Base-by-base conservation (phyloP, 2,329 filamentous ascomycete genomes). In the Fusarium mundagurra region DNA sequence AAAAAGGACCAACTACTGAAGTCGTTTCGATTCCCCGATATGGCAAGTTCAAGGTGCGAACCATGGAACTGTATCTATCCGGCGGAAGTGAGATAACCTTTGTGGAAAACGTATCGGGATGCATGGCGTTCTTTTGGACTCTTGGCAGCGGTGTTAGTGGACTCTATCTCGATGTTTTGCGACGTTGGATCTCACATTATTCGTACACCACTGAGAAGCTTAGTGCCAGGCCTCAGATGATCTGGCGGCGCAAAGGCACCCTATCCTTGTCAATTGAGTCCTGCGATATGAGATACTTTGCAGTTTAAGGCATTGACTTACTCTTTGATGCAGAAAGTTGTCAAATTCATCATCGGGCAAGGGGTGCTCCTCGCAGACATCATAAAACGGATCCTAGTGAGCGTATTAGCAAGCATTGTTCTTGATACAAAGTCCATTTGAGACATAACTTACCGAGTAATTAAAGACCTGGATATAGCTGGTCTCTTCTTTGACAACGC, bases 1-100 rank as follows among this genome's bases (percentile, higher is more conserved):
- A 92, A 77, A 91, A 91, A 2, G 90, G 90, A 0, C 90, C 90
- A 20, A 92, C 90, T 17, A 88, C 86, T 64, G 87, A 86, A 27
- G 85, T 87, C 24, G 88, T 87, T 80, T 92, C 90, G 70, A 92
- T 88, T 39, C 84, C 88, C 14, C 88, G 85, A 75, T 85, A 87
- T 3, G 90, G 89, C 48, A 92, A 83, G 67, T 82, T 84, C 80
- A 91, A 77, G 22, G 81, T 82, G 71, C 85, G 84, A 27, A 91
- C 86, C 90, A 92, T 91, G 54, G 82, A 82, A 72, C 84, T 84
- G 73, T 92, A 92, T 38, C 82, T 77, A 9, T 83, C 77, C n/a
- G 84, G 84, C 3, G 83, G 81, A 36, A 92, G 78, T 27, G 88
- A 90, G 66, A 92, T 86, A 71, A 87, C 82, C 69, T 86, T 83